Conservation (phyloP, 345 rosid species). For the Populus tremula region DNA sequence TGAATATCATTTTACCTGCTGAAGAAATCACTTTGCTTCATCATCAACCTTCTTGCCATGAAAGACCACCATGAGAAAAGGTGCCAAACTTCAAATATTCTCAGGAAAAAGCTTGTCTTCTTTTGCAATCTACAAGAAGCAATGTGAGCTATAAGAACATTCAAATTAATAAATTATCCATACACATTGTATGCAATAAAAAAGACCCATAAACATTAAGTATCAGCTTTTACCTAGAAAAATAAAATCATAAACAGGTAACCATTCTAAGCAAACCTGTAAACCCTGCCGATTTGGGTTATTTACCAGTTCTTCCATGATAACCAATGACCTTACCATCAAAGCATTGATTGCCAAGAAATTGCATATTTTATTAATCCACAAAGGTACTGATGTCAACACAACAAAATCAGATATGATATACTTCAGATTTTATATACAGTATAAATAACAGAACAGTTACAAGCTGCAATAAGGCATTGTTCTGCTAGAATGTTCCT, state of each 20-base stretch:
- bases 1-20: not conserved
- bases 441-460: not conserved
- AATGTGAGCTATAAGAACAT: constrained; percentile 1
- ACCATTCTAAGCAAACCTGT: constrained; percentile 9
- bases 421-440: not conserved
- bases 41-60: not conserved
- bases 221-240: not conserved
- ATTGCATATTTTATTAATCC: not conserved
- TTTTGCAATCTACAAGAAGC: constrained; percentile 12
- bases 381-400: too few species aligned
- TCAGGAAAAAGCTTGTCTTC: not conserved
- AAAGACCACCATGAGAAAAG: not conserved
- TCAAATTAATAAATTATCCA: not conserved
- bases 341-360: not conserved
- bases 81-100: not conserved
- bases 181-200: not conserved
- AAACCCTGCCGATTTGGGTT: not conserved
- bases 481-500: too few species aligned
- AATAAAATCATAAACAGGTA: not conserved
- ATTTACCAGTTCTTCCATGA: not conserved
- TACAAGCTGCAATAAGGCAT: too few species aligned
- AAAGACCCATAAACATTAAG: not conserved
- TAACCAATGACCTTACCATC: not conserved
- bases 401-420: too few species aligned
- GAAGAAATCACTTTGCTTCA: not conserved